Conservation (phyloP, 129 eudicot species). For the Flaveria bidentis region DNA sequence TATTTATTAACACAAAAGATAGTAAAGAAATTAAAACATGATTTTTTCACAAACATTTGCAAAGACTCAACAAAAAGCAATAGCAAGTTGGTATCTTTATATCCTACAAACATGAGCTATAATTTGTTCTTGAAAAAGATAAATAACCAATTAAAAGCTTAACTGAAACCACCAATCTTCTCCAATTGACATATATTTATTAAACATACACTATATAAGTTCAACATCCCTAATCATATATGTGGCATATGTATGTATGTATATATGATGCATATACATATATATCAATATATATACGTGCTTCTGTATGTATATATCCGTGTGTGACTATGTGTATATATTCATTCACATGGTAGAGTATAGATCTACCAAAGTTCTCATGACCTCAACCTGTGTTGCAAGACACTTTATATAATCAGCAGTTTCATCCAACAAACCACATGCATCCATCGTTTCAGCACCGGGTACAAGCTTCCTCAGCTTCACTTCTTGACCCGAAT, state of each 20-base stretch:
- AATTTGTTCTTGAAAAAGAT: slow-evolving; percentile 34
- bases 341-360: slow-evolving; percentile 38
- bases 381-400: slow-evolving; percentile 72
- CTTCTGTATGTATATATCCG: neutral
- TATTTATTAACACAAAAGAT: slow-evolving; percentile 2
- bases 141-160: slow-evolving; percentile 8
- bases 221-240: neutral
- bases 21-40: neutral
- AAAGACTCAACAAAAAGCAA: slow-evolving; percentile 27
- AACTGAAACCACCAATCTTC: slow-evolving; percentile 11
- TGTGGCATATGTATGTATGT: neutral
- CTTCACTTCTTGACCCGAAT: slow-evolving; percentile 41
- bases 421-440: slow-evolving; percentile 72
- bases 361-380: slow-evolving; percentile 60
- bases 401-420: slow-evolving; percentile 82
- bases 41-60: slow-evolving; percentile 1
- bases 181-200: slow-evolving; percentile 19
- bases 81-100: slow-evolving; percentile 34
- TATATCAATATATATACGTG: slow-evolving; percentile 24
- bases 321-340: slow-evolving; percentile 15
- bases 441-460: slow-evolving; percentile 55
- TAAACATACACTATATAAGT: slow-evolving; percentile 10
- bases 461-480: slow-evolving; percentile 84
- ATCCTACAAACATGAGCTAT: slow-evolving; percentile 24
- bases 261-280: slow-evolving; percentile 5